phyloP scores from a whole-genome alignment of 495 filamentous ascomycete genomes.

The Neurospora hispaniola region DNA sequence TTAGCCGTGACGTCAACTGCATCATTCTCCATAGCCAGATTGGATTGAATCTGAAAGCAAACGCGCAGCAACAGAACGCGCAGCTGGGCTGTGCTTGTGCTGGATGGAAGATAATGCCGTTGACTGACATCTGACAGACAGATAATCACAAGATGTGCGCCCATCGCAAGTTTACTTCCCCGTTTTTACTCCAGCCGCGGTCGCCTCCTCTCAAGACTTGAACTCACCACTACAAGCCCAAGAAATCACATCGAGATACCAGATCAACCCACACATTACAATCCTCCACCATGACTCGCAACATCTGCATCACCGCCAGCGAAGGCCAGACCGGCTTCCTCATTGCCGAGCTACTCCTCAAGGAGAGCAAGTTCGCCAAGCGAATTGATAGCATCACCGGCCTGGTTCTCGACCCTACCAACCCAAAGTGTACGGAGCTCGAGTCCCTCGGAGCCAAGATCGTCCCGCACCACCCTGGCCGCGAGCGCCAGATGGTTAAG shows the following conservation, averaged over 20 bases:
- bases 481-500: constrained; percentile 26
- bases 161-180: neutral
- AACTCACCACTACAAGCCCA: neutral
- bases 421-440: constrained; percentile 43
- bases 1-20: neutral
- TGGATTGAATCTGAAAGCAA: neutral
- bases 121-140: neutral
- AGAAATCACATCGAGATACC: neutral
- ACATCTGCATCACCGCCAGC: constrained; percentile 40
- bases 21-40: neutral
- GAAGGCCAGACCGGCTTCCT: constrained; percentile 47
- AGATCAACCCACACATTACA: neutral
- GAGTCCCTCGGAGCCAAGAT: constrained; percentile 41
- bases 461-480: constrained; percentile 34
- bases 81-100: neutral
- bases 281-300: constrained; percentile 30
- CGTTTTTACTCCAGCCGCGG: neutral
- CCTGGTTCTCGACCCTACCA: constrained; percentile 35
- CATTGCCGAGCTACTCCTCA: constrained; percentile 44
- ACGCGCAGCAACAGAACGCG: neutral
- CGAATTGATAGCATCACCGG: constrained; percentile 31
- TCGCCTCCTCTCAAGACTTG: neutral
- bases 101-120: neutral
- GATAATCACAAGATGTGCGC: neutral
- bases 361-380: constrained; percentile 30